A percentile compares a stretch with the other conserved stretches of the same genome.
phyloP scores from a whole-genome alignment of 2,329 filamentous ascomycete genomes.

The Fusarium pininemorale region DNA sequence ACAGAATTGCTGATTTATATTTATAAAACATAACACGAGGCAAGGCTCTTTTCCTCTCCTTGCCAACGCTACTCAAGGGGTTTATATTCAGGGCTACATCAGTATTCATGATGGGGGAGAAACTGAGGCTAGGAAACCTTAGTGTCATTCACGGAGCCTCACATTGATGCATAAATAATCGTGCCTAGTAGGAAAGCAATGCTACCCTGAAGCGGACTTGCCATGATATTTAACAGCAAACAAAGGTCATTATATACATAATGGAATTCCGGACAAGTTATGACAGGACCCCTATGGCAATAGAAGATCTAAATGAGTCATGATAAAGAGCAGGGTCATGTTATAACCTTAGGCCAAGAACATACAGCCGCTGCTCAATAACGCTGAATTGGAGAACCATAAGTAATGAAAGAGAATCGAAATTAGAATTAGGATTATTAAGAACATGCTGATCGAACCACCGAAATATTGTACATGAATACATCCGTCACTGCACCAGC shows the following conservation, averaged over 20 bases:
- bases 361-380: rapidly evolving
- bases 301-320: not conserved
- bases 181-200: not conserved
- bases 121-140: rapidly evolving
- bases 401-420: not conserved
- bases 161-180: not conserved
- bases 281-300: rapidly evolving
- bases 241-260: rapidly evolving
- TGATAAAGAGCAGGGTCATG: no score
- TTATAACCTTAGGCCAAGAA: no score
- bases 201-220: rapidly evolving
- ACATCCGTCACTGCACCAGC: rapidly evolving
- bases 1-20: rapidly evolving
- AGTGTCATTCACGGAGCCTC: not conserved
- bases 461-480: rapidly evolving
- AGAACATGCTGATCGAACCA: not conserved
- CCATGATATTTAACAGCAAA: rapidly evolving
- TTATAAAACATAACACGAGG: rapidly evolving
- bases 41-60: rapidly evolving
- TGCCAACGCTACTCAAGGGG: not conserved
- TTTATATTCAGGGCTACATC: rapidly evolving
- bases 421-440: not conserved
- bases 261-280: rapidly evolving
- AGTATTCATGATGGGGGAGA: no score
- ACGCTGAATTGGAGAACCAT: rapidly evolving